Evolutionary conservation across 2,329 filamentous ascomycete genomes (phyloP).

Genomic region (Cladosporium sp.): DNA sequence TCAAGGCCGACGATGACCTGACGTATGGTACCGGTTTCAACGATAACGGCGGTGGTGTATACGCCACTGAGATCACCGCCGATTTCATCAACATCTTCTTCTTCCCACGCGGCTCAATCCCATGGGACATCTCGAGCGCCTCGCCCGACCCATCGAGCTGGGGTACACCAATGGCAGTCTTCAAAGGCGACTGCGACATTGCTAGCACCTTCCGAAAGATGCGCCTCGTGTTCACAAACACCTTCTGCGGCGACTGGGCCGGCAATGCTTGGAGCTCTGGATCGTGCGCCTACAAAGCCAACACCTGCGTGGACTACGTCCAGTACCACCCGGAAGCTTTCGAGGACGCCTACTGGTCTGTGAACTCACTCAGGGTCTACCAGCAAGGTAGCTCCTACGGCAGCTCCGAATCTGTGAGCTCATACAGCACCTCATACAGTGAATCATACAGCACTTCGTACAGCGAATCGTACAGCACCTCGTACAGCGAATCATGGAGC

Average conservation of each 20-base stretch:
- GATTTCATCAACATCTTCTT: conserved; percentile 38
- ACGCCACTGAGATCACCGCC: conserved; percentile 37
- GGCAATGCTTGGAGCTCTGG: conserved; percentile 34
- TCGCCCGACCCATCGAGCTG: conserved; percentile 62
- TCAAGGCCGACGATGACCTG: conserved; percentile 51
- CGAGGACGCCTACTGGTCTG: conserved; percentile 43
- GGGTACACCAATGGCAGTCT: conserved; percentile 65
- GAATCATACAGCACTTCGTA: background rate
- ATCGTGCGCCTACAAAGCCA: conserved; percentile 35
- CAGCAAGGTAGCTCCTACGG: conserved; percentile 22
- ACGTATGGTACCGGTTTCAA: conserved; percentile 41
- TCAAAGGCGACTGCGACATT: conserved; percentile 49
- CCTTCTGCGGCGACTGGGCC: conserved; percentile 45
- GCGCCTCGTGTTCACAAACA: conserved; percentile 65
- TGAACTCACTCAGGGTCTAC: conserved; percentile 44
- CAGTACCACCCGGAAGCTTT: conserved; percentile 38
- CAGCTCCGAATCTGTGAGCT: background rate
- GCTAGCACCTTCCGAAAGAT: conserved; percentile 37
- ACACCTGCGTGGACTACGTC: conserved; percentile 36
- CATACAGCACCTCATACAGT: background rate
- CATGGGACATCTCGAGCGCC: conserved; percentile 44
- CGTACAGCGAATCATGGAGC: background rate
- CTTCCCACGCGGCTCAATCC: conserved; percentile 39
- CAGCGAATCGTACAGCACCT: background rate
- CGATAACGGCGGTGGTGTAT: conserved; percentile 47